Base-by-base conservation (phyloP, 1,139 yeast species). In the Petasospora fabianii region DNA sequence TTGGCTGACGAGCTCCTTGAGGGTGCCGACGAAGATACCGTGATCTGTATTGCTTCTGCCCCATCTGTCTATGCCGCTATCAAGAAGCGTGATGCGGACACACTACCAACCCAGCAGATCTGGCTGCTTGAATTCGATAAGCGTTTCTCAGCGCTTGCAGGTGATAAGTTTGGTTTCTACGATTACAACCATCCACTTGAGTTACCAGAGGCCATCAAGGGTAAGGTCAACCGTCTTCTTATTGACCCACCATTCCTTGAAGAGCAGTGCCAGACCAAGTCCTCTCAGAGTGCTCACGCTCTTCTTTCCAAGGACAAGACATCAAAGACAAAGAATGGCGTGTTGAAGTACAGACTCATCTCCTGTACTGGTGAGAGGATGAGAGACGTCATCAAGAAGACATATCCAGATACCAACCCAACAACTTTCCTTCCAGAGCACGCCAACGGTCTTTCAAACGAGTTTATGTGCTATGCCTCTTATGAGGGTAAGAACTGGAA, bases 11-110 rank as follows among this genome's bases (percentile, higher is more conserved):
- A 85, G 14, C 65, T 87, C 28, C 60, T 86, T 16, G 84, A 79
- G 31, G 94, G 87, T 6, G 94, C 95, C 1, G 83, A 78, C 49
- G 73, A 71, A 43, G 69, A 75, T 32, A 83, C 95, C 0, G 78
- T 78, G 1, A 70, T 86, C 35, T 86, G 81, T 31, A 73, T 88
- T 42, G 85, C 86, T 1, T 80, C 92, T 64, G 96, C 96, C 1
- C 96, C 97, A 6, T 84, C 96, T 0, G 96, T 86, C 2, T 88
- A 80, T 62, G 95, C 96, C 1, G 94, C 94, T 1, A 75, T 88
- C 34, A 73, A 71, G 50, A 74, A 76, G 44, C 57, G 54, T 41
- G 75, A 80, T 6, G 62, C 66, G 8, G 59, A 65, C 21, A 68
- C 73, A 11, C 55, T 85, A 20, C 87, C 86, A 19, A 83, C 90